phyloP scores from a whole-genome alignment of 192 early-diverging fungal species.

The Backusella luteola region DNA sequence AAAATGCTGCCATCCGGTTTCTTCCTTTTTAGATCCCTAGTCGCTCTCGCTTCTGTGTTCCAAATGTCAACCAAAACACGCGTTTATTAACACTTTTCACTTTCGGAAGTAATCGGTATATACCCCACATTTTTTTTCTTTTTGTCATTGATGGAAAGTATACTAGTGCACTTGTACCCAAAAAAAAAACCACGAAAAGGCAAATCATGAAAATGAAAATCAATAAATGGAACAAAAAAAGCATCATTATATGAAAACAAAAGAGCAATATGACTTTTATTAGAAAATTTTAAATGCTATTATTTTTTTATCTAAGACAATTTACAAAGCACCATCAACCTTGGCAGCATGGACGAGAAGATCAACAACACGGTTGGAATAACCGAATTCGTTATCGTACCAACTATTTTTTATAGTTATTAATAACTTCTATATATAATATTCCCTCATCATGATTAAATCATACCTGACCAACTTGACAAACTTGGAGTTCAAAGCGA shows the following conservation, averaged over 20 bases:
- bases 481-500: constrained; percentile 91
- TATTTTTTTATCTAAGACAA: background rate
- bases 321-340: constrained; percentile 30
- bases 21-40: background rate
- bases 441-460: constrained; percentile 73
- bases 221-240: background rate
- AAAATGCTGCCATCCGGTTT: constrained; percentile 5
- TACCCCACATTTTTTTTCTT: background rate
- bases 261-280: constrained; percentile 1
- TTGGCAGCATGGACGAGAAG: constrained; percentile 72
- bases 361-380: constrained; percentile 88
- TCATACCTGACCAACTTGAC: constrained; percentile 87
- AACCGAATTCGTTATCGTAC: constrained; percentile 92
- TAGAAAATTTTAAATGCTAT: background rate
- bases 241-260: background rate
- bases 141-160: background rate
- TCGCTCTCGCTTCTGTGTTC: background rate
- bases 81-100: background rate
- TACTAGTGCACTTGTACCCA: background rate
- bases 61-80: background rate
- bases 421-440: constrained; percentile 92
- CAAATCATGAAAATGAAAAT: background rate
- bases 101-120: background rate
- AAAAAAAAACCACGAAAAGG: background rate
- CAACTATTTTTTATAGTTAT: constrained; percentile 90